Conservation (phyloP, 371 early-diverging fungal genomes). For the Lichtheimia corymbifera region DNA sequence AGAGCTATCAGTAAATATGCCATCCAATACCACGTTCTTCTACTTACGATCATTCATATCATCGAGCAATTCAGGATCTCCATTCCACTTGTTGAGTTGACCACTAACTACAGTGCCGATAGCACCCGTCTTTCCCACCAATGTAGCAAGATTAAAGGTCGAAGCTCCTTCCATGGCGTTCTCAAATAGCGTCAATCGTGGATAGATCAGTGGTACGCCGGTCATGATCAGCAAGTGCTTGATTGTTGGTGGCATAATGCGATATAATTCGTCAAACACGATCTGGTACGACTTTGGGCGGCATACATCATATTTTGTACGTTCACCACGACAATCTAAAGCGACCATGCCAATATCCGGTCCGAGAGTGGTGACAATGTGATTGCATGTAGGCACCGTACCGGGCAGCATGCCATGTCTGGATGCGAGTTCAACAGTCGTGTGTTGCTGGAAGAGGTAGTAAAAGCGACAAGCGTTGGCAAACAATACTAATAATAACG, state of each 20-base stretch:
- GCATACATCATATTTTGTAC: constrained; percentile 67
- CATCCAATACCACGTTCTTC: neutral
- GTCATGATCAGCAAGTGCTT: constrained; percentile 71
- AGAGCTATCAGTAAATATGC: neutral
- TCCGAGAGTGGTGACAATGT: constrained; percentile 59
- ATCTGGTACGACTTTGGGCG: constrained; percentile 61
- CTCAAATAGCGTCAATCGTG: constrained; percentile 67
- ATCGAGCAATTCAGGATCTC: constrained; percentile 82
- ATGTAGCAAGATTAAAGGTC: constrained; percentile 31
- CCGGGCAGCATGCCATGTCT: constrained; percentile 56
- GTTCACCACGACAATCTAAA: constrained; percentile 78
- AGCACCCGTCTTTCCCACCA: constrained; percentile 37
- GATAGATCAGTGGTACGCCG: constrained; percentile 79
- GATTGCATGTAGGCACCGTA: constrained; percentile 21
- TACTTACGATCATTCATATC: constrained; percentile 76
- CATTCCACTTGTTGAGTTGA: constrained; percentile 61
- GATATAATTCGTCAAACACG: constrained; percentile 54
- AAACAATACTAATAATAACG: constrained; percentile 26
- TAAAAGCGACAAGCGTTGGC: constrained; percentile 73
- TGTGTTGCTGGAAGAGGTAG: constrained; percentile 85
- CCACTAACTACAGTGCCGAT: constrained; percentile 38
- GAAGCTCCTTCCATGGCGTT: constrained; percentile 52
- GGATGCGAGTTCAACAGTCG: constrained; percentile 56
- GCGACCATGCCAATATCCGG: constrained; percentile 64
- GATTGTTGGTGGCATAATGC: constrained; percentile 35